These are phyloP conservation scores for Podospora appendiculata DNA, from an alignment of 495 filamentous ascomycete genomes.

Conservation along the genomic window DNA sequence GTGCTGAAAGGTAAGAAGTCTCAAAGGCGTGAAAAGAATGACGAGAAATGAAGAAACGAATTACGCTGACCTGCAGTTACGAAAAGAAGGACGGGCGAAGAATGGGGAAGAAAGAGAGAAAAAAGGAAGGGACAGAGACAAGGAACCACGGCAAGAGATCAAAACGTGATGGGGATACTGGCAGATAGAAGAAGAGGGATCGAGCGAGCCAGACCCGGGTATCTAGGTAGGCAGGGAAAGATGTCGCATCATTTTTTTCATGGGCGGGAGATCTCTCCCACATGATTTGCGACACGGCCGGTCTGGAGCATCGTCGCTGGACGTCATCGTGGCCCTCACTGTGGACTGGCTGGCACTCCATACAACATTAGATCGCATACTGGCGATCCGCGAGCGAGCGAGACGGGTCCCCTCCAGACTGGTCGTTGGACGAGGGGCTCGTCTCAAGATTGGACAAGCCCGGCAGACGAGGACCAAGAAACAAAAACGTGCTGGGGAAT, in stretches of 20 bases:
- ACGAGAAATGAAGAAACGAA: slow-evolving; percentile 12
- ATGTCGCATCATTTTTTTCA: background rate
- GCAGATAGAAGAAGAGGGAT: slow-evolving; percentile 1
- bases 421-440: background rate
- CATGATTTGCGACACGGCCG: slow-evolving; percentile 12
- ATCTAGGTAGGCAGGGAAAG: background rate
- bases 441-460: too few relatives aligned
- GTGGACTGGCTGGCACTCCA: background rate
- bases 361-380: background rate
- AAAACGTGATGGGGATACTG: background rate
- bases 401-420: background rate
- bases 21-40: slow-evolving; percentile 9
- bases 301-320: background rate
- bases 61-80: slow-evolving; percentile 24
- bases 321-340: background rate
- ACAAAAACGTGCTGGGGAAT: background rate
- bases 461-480: background rate
- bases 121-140: slow-evolving; percentile 1
- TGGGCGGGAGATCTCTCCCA: background rate
- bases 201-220: slow-evolving; percentile 1
- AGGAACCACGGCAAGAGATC: background rate
- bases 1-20: slow-evolving; percentile 5
- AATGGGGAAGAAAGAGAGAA: slow-evolving; percentile 2
- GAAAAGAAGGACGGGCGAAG: slow-evolving; percentile 15
- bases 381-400: background rate